Conservation (phyloP, 805 yeast species). For the Cyberlindnera nakhonratchasimensis region DNA sequence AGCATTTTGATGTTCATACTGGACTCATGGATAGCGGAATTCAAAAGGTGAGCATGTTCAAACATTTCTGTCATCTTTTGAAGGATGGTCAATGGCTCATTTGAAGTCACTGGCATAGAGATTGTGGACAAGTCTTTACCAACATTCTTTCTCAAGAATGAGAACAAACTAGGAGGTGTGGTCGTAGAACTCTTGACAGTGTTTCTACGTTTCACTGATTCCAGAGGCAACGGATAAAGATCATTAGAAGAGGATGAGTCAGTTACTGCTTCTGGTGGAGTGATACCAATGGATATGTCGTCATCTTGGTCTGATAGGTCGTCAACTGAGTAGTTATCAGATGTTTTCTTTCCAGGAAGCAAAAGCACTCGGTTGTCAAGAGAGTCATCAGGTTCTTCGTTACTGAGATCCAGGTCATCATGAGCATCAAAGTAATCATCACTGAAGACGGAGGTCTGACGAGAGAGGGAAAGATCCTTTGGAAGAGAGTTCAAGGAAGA, state of each 20-base stretch:
- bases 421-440: conserved; percentile 66
- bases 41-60: conserved; percentile 70
- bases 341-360: conserved; percentile 16
- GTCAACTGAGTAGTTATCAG: conserved; percentile 20
- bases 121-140: conserved; percentile 85
- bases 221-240: conserved; percentile 68
- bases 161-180: conserved; percentile 78
- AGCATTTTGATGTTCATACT: conserved; percentile 55
- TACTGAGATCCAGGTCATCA: conserved; percentile 8
- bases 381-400: conserved; percentile 36
- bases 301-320: conserved; percentile 28
- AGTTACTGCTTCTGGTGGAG: neutral
- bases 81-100: conserved; percentile 84
- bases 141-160: conserved; percentile 81
- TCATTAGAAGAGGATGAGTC: conserved; percentile 24
- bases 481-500: conserved; percentile 3
- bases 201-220: conserved; percentile 43
- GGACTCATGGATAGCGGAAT: conserved; percentile 49
- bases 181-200: conserved; percentile 57
- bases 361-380: conserved; percentile 22
- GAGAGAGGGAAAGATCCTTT: conserved; percentile 11
- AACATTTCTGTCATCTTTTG: conserved; percentile 77
- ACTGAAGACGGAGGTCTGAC: conserved; percentile 35
- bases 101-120: conserved; percentile 91
- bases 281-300: conserved; percentile 10